Evolutionary conservation across 306 rosid genomes (phyloP), one percentile per base, ranked within the genome.

Genomic region (Acacia confusa): DNA sequence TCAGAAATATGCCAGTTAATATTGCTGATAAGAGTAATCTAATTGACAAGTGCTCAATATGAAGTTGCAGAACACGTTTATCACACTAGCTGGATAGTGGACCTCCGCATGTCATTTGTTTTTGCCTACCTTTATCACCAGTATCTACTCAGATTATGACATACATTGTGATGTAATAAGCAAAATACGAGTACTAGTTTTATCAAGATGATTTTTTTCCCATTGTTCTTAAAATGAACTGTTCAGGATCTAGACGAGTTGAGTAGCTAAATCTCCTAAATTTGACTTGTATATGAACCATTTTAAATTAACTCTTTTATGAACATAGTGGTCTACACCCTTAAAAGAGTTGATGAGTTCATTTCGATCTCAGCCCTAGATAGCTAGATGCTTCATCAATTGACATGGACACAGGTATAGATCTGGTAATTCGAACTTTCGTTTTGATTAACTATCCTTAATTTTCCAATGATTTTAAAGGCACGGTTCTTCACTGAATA

Each of bases 1-100:
- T 57, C 30, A 66, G 17, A 28, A 34, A 32, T 7, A 32, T 66
- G 45, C 71, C 71, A 34, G n/a, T 61, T 27, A 30, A 64, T 36
- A 36, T 65, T 65, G 66, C 66, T 12, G 45, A 66, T 3, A 66
- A 34, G 43, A n/a, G 4, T 32, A 30, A 64, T 64, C 43, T 32
- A 12, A 16, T 9, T 15, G 41, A 14, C 20, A 61, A 60, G 2
- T 60, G 4, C 30, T 57, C 30, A 57, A 57, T n/a, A 57, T 9
- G 68, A 14, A 61, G 68, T 61, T 61, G 38, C 38, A 61, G 68
- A 61, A 28, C 68, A 28, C 68, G 68, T 61, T 61, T 61, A 61
- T 30, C 68, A 27, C 68, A 27, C 68, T 25, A 61, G 20, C 38
- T 61, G 17, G 68, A 61, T 61, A 11, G 68, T 27, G 38, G 68